Evolutionary conservation across 306 rosid species (phyloP), one percentile per base, ranked within the genome.

Genomic region (Dalbergia oliveri): DNA sequence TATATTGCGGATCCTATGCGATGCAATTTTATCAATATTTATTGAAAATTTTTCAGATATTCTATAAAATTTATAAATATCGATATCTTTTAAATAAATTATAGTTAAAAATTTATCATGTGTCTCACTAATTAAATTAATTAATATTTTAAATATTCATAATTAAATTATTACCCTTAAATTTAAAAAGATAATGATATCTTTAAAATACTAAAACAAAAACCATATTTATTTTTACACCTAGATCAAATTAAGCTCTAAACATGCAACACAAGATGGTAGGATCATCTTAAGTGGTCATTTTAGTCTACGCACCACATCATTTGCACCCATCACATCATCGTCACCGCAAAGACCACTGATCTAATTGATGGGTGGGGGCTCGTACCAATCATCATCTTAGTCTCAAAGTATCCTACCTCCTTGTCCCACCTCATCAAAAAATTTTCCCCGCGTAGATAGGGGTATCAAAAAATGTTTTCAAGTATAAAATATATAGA

Each of bases 321-420:
- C 84, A 90, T 90, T 83, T 83, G 77, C 66, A 9, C 76, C 84
- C 35, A 69, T 83, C 85, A 79, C 81, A 86, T 84, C 90, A 70
- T 66, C 63, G 33, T 85, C 88, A 72, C 88, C 81, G 79, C 84
- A 81, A 41, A 75, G 18, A 72, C 62, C 81, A 73, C 77, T 75
- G 43, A 68, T 77, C 61, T 15, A 71, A 54, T 60, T 16, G 5
- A 65, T 57, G 14, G 37, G 85, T 79, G 70, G 86, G 82, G 81
- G 15, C 63, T 73, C 16, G 11, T 58, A 13, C 81, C 87, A 66
- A 83, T 83, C 86, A 85, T 83, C 69, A 37, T 75, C 74, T 54
- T 79, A 56, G 10, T 37, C 66, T 41, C 83, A 47, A 59, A 63
- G 51, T 34, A 58, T 45, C 11, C 79, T 41, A 31, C 45, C n/a